Evolutionary conservation across 805 yeast genomes (phyloP), one percentile per base, ranked within the genome.

Genomic region (Candida boleticola): DNA sequence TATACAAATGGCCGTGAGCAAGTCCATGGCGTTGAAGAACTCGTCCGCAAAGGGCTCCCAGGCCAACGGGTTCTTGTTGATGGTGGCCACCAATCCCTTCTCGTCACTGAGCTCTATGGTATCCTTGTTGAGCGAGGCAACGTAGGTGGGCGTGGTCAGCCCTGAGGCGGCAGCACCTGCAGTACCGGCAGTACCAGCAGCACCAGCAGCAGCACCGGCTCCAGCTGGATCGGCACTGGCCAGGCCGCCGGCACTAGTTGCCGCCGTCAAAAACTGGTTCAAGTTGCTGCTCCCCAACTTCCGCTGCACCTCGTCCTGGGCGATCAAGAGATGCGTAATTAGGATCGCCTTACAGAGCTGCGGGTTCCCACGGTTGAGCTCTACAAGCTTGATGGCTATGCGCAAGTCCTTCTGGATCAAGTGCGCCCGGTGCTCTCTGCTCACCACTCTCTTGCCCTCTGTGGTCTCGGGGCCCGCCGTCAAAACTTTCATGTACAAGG

Each of bases 31-130:
- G 42, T 82, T 79, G 58, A 89, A 82, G 47, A 85, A 76, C 52
- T 89, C 96, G 43, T 84, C 87, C 29, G 82, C 69, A 58, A 86
- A 89, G 3, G 83, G 85, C 41, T 77, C 82, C 86, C 87, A 84
- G 1, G 80, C 77, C 38, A 72, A 74, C 30, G 71, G 76, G 54
- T 70, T 64, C 40, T 53, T 66, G 52, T 48, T 47, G 9, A 63
- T 38, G 3, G 51, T 48, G 4, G 57, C 37, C n/a, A 48, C 51
- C n/a, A 40, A 49, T 7, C 53, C 55, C 9, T 18, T 7, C 29
- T 46, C 42, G 29, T 37, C 39, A 17, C 41, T 38, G 16, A 54
- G 39, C 7, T 43, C 46, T 6, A 56, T 51, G n/a, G 55, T 29
- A 27, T 48, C 53, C 4, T 39, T 39, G 22, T 43, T 52, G 7